phyloP scores from a whole-genome alignment of 345 rosid species.

The Linum usitatissimum region DNA sequence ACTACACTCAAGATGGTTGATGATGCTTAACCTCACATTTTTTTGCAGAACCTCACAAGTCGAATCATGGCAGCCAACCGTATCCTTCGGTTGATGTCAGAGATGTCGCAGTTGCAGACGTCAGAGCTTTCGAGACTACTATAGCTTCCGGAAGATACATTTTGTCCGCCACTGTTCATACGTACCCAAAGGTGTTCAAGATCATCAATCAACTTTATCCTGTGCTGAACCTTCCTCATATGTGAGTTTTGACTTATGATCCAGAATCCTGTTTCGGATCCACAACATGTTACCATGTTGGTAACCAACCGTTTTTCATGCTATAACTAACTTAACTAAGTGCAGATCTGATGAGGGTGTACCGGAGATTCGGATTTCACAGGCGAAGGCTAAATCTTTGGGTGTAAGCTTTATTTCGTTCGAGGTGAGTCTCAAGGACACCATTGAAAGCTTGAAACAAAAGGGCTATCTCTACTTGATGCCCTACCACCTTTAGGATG shows the following conservation, averaged over 20 bases:
- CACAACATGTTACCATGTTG: no score
- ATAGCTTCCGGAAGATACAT: not conserved
- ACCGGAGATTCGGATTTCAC: not conserved
- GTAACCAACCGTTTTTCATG: not conserved
- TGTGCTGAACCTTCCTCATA: not conserved
- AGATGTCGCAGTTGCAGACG: not conserved
- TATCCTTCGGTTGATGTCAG: not conserved
- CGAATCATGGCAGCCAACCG: not conserved
- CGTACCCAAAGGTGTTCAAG: not conserved
- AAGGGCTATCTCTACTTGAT: not conserved
- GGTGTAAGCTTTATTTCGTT: not conserved
- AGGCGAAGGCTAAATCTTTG: not conserved
- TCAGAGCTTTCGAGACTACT: not conserved
- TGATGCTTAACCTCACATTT: no score
- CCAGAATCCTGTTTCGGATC: no score
- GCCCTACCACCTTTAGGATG: no score
- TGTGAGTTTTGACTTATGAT: not conserved
- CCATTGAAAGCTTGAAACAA: not conserved
- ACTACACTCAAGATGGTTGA: no score
- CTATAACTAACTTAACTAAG: no score
- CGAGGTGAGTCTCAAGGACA: not conserved
- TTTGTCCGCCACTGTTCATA: not conserved
- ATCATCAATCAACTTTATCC: not conserved
- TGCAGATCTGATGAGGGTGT: not conserved
- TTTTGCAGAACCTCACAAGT: not conserved